phyloP scores from a whole-genome alignment of 192 early-diverging fungal genomes.

The Phlyctochytrium arcticum region DNA sequence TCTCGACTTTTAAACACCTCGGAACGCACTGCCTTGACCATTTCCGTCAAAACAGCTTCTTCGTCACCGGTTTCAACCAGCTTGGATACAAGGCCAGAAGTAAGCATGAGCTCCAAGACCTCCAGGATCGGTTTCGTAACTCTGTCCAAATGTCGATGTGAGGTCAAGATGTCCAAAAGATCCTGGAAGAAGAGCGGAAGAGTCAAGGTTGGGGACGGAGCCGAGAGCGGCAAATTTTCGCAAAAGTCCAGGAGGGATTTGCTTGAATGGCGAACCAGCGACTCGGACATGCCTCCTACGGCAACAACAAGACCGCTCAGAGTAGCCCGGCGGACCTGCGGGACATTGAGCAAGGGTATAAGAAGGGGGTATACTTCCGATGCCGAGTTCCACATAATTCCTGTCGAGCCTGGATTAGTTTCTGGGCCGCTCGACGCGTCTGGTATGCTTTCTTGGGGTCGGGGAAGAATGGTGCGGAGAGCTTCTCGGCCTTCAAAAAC shows the following conservation, averaged over 20 bases:
- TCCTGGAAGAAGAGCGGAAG: background rate
- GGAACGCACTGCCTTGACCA: no score
- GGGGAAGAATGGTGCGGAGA: conserved; percentile 4
- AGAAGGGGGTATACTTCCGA: conserved; percentile 61
- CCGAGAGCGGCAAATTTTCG: conserved; percentile 37
- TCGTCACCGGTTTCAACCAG: no score
- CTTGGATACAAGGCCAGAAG: no score
- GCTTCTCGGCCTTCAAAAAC: conserved; percentile 12
- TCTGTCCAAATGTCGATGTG: conserved; percentile 56
- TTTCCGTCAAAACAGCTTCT: no score
- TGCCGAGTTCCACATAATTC: conserved; percentile 61
- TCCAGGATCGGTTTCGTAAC: conserved; percentile 65
- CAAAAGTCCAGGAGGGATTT: conserved; percentile 58
- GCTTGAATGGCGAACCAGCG: conserved; percentile 71
- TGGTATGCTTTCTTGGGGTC: no score
- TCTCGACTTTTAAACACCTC: conserved; percentile 52
- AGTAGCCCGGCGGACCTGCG: conserved; percentile 54
- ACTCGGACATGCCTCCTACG: conserved; percentile 76
- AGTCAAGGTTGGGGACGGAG: background rate
- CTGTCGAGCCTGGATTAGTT: no score
- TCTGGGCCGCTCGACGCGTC: no score
- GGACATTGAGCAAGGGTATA: conserved; percentile 48
- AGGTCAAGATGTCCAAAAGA: conserved; percentile 25
- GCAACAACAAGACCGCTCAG: conserved; percentile 68
- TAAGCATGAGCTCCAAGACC: conserved; percentile 63